Base-by-base conservation (phyloP, 768 basidiomycete genomes). In the Xerocomus brunneocitrinus region DNA sequence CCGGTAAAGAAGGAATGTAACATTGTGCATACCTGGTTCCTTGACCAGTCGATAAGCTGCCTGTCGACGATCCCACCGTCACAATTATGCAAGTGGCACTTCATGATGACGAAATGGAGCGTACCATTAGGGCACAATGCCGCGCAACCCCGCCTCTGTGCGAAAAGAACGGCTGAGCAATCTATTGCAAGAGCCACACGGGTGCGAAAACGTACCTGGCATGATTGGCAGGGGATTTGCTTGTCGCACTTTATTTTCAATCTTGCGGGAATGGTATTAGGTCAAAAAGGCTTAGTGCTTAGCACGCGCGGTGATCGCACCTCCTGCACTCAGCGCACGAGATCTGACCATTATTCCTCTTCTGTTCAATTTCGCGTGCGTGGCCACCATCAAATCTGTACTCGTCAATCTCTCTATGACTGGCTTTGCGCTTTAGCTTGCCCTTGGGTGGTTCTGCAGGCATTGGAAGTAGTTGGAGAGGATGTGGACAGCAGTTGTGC, bases 201-300 rank as follows among this genome's bases (percentile, higher is more conserved):
- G 35, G 22, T 48, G 14, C 28, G 32, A 55, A 22, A 53, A 32
- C 73, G 39, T 64, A 83, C 85, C 74, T 82, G 81, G 65, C 87
- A 88, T 0, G 85, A 86, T 65, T 87, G 84, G 64, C 87, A 89
- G 9, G 87, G 87, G 50, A 88, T 84, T 58, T 85, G 79, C 74
- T 88, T 89, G 79, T 88, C 85, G 73, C 87, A 89, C 65, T 87
- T 87, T 67, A 89, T 87, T 76, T 89, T 84, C 60, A 89, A 74
- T 60, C 87, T 79, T 79, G n/a, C n/a, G 39, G 8, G 16, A 53
- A 13, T 34, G 32, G 32, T 2, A 12, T 34, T 34, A 13, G 53
- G 60, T 68, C 55, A 65, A 50, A 61, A 57, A 47, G 45, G 47
- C 52, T 52, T 61, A 43, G 62, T 56, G 60, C 54, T 56, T 52